These are phyloP conservation scores for Nitzschia sp. DNA, from an alignment of 108 stramenopile genomes.

Conservation along the genomic window DNA sequence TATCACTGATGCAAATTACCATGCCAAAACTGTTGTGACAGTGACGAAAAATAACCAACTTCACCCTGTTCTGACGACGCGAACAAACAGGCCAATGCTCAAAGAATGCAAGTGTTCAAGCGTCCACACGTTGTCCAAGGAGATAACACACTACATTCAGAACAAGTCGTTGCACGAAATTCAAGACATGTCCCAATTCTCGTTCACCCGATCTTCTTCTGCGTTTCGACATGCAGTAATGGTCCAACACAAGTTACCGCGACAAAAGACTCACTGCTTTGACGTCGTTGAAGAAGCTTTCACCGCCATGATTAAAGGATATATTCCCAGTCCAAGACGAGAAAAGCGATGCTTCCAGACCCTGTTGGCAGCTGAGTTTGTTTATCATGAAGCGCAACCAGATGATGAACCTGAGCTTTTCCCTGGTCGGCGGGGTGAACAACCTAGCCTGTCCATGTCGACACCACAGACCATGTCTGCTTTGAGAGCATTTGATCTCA, in stretches of 20 bases:
- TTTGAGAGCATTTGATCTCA: conserved; percentile 35
- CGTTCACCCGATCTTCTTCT: conserved; percentile 47
- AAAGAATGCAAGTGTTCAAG: conserved; percentile 70
- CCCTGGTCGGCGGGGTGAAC: background rate
- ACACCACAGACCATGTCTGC: conserved; percentile 25
- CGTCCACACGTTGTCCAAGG: conserved; percentile 59
- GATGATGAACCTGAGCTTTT: background rate
- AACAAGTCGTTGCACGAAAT: conserved; percentile 37
- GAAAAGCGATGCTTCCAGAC: conserved; percentile 18
- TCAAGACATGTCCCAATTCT: conserved; percentile 52
- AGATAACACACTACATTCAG: conserved; percentile 44
- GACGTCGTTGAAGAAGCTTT: conserved; percentile 82
- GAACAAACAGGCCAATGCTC: conserved; percentile 49
- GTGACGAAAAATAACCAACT: conserved; percentile 22
- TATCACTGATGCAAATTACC: conserved; percentile 45
- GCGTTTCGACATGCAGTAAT: conserved; percentile 73
- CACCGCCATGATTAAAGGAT: conserved; percentile 53
- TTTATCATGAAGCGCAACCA: background rate
- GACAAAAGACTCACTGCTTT: conserved; percentile 57
- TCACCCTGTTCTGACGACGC: conserved; percentile 40
- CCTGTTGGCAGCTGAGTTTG: conserved; percentile 14
- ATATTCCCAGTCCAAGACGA: conserved; percentile 32
- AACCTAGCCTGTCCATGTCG: conserved; percentile 13
- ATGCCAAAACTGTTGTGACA: conserved; percentile 65
- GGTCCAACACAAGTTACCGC: conserved; percentile 36